These are phyloP conservation scores for Endocalyx cinctus DNA, from an alignment of 2,329 filamentous ascomycete genomes.

Conservation along the genomic window DNA sequence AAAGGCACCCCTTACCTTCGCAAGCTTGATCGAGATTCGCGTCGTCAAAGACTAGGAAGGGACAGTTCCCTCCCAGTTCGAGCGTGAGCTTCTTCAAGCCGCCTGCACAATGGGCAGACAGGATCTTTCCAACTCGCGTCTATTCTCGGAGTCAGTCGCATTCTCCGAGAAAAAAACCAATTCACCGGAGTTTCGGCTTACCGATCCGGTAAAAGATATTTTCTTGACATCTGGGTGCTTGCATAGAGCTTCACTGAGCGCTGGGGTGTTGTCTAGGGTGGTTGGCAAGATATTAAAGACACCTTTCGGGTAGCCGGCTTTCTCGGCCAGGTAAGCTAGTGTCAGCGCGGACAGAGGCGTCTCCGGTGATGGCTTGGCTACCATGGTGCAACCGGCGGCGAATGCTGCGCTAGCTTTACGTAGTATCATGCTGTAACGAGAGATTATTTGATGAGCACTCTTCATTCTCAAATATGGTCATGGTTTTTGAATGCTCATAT, in stretches of 20 bases:
- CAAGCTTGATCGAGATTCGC: slow-evolving; percentile 61
- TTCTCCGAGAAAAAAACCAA: too few relatives aligned
- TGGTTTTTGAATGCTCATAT: too few relatives aligned
- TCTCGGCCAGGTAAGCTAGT: slow-evolving; percentile 50
- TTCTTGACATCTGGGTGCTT: slow-evolving; percentile 48
- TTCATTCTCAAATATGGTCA: too few relatives aligned
- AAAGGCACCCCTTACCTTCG: slow-evolving; percentile 26
- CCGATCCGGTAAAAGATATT: slow-evolving; percentile 67
- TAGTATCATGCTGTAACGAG: slow-evolving; percentile 45
- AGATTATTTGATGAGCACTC: slow-evolving; percentile 17
- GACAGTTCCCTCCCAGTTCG: slow-evolving; percentile 69
- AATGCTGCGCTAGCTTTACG: slow-evolving; percentile 64
- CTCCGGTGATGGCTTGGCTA: slow-evolving; percentile 68
- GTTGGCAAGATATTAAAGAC: slow-evolving; percentile 54
- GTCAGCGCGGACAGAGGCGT: slow-evolving; percentile 54
- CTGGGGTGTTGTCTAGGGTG: slow-evolving; percentile 38
- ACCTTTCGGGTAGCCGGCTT: slow-evolving; percentile 72
- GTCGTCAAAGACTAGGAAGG: slow-evolving; percentile 63
- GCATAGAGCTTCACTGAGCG: slow-evolving; percentile 42
- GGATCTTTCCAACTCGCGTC: slow-evolving; percentile 63
- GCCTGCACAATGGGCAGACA: slow-evolving; percentile 58
- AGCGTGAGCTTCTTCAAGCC: slow-evolving; percentile 65
- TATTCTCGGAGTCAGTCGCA: slow-evolving; percentile 27
- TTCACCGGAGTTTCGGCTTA: too few relatives aligned
- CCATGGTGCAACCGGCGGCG: slow-evolving; percentile 70